Base-by-base conservation (phyloP, 2,329 filamentous ascomycete genomes). In the Colletotrichum incanum region DNA sequence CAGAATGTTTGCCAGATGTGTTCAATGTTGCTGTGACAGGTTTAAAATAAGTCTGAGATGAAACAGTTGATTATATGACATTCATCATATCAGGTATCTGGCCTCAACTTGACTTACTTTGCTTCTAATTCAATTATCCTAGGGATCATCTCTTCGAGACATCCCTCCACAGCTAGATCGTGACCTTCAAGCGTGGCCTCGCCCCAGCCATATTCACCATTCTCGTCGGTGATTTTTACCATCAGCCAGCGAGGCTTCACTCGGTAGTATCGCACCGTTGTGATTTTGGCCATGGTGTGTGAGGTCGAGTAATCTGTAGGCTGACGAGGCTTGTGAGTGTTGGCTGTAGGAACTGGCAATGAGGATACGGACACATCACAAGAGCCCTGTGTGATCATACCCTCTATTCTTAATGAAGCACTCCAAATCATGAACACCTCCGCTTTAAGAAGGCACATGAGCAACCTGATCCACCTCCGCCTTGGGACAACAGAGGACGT, bases 1-100 rank as follows among this genome's bases (percentile, higher is more conserved):
- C 89, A 93, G 60, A 87, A 86, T 75, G 86, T 86, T 79, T 93
- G 91, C 92, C 92, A 93, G 69, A 93, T 89, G 77, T 93, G 89
- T 78, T 93, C 91, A 74, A 93, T 93, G 71, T 92, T 88, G 78
- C 89, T 91, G 7, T 20, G 20, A 1, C 16, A 5, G 16, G 20
- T 16, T 70, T 14, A 71, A 58, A 39, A 3, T 26, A 41, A 16
- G 14, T 6, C 87, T 79, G 87, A 89, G 66, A 34, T 8, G 6
- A 34, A 2, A 18, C 5, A 26, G 2, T 4, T 28, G 49, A 31
- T 2, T 2, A 2, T 3, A 5, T 3, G 26, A 1, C 6, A 4
- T 37, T 9, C 11, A 28, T n/a, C 5, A 23, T 47, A 16, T 28
- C n/a, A 14, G 1, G 3, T 26, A 6, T 1, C 0, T 20, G 28